phyloP scores from a whole-genome alignment of 805 yeast species.

The Yueomyces sp. region DNA sequence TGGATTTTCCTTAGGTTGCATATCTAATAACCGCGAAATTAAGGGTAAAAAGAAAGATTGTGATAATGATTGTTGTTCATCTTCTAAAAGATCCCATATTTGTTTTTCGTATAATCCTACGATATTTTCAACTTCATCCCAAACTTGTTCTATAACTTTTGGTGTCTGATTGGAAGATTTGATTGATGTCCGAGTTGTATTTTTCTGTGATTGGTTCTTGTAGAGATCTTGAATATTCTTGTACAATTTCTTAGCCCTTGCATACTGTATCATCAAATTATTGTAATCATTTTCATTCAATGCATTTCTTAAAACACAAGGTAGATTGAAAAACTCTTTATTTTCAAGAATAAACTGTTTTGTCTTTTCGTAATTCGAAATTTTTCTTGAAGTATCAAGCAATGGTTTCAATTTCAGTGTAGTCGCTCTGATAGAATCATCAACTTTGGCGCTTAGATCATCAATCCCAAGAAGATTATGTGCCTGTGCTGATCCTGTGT shows the following conservation, averaged over 20 bases:
- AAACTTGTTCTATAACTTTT: slow-evolving; percentile 34
- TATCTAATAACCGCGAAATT: slow-evolving; percentile 44
- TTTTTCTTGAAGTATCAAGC: slow-evolving; percentile 34
- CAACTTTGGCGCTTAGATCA: slow-evolving; percentile 28
- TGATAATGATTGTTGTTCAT: slow-evolving; percentile 7
- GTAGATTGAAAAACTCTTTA: slow-evolving; percentile 42
- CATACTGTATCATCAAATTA: slow-evolving; percentile 42
- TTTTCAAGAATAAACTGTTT: slow-evolving; percentile 39
- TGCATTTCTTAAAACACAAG: slow-evolving; percentile 31
- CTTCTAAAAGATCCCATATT: slow-evolving; percentile 36
- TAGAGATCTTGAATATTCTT: slow-evolving; percentile 6
- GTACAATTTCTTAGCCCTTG: slow-evolving; percentile 30
- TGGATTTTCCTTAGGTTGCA: slow-evolving; percentile 37
- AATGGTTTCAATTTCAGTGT: slow-evolving; percentile 47
- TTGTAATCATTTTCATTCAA: slow-evolving; percentile 42
- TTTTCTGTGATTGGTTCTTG: slow-evolving; percentile 2
- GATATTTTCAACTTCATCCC: slow-evolving; percentile 41
- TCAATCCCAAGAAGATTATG: slow-evolving; percentile 13
- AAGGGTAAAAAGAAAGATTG: slow-evolving; percentile 25
- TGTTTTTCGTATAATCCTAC: slow-evolving; percentile 40
- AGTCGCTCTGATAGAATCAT: slow-evolving; percentile 38
- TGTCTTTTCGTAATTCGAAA: slow-evolving; percentile 35
- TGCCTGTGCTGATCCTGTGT: slow-evolving; percentile 1
- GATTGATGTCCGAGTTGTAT: slow-evolving; percentile 1
- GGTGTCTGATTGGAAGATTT: slow-evolving; percentile 18